Evolutionary conservation across 2,329 filamentous ascomycete species (phyloP), one percentile per base, ranked within the genome.

Genomic region (Apiospora saccharicola): DNA sequence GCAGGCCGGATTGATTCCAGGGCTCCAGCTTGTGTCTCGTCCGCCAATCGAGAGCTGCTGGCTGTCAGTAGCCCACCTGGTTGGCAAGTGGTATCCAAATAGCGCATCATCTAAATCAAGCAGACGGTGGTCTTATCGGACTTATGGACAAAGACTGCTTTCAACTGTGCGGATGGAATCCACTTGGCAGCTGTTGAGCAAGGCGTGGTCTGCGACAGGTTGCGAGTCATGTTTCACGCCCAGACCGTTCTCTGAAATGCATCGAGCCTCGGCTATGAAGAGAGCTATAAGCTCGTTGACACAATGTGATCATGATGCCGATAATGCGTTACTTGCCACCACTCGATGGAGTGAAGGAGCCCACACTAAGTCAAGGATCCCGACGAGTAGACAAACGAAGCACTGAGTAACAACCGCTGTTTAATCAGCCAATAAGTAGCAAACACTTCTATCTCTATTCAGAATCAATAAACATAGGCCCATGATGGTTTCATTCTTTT

Each of bases 221-320:
- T 37, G 34, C 57, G 30, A 64, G 57, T 64, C 57, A 41, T 64
- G 57, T 24, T 64, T 64, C 57, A 41, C 6, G 53, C 30, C 53
- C 30, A 22, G 22, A 19, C 30, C 22, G 16, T 37, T 61, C 30
- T 13, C 12, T 4, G 2, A 41, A 24, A n/a, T n/a, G 57, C 57
- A 64, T 41, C 34, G 13, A 24, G 57, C 57, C 57, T 64, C 57
- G 57, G 57, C 34, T 41, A 64, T 4, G 26, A 37, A 34, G 10
- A 7, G 30, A 61, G 53, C 53, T 22, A 34, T 30, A 8, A 57
- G 10, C 26, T 30, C 26, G 19, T 49, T 6, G 22, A 7, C n/a
- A 19, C 44, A 47, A 22, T 30, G 26, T 26, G 51, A 47, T 24
- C 2, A 57, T 19, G 26, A 30, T 19, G 51, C 13, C 14, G 30